Base-by-base conservation (phyloP, 202 grass and related monocot genomes). In the Tripidium arundinaceum region DNA sequence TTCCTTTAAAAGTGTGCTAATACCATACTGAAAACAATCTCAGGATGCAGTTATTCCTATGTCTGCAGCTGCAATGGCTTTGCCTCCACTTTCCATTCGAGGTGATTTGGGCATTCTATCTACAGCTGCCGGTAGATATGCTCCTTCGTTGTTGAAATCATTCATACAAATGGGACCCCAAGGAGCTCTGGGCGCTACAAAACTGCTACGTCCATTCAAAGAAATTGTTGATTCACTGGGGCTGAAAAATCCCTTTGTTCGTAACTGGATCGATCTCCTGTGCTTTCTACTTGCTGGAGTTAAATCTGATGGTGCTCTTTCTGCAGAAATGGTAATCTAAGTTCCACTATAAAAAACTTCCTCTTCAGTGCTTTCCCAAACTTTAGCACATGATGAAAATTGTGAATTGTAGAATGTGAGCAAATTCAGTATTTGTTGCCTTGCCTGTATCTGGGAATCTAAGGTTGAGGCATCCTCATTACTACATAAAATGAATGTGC, bases 211-310 rank as follows among this genome's bases (percentile, higher is more conserved):
- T 31, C 95, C 95, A 10, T 98, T 98, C 80, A 89, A 88, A 38
- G 95, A 98, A 74, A 80, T 94, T 33, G 82, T 94, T 58, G 84
- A 98, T 87, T 98, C 95, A 0, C 68, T 98, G 40, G 79, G 79
- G 6, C 86, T 98, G 47, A 93, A 94, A 91, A 85, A 91, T 38
- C 87, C 94, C 8, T 97, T 97, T 72, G 79, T 97, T 54, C 87
- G 87, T 64, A 97, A 88, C 41, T 98, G 92, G 95, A 90, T 92
- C 18, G 95, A 98, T 78, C 84, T 98, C 18, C 67, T 93, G 77
- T 92, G 92, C 14, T 98, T 98, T 98, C 89, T 98, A 80, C 92
- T 98, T 37, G 95, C 95, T 31, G 92, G 94, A 70, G 94, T 98
- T 15, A 98, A 98, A 83, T 94, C 95, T 55, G 88, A 98, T 82